A percentile compares a stretch with the other conserved stretches of the same genome.
Evolutionary conservation across 2,329 filamentous ascomycete genomes (phyloP).

Genomic region (Pseudopithomyces maydicus): DNA sequence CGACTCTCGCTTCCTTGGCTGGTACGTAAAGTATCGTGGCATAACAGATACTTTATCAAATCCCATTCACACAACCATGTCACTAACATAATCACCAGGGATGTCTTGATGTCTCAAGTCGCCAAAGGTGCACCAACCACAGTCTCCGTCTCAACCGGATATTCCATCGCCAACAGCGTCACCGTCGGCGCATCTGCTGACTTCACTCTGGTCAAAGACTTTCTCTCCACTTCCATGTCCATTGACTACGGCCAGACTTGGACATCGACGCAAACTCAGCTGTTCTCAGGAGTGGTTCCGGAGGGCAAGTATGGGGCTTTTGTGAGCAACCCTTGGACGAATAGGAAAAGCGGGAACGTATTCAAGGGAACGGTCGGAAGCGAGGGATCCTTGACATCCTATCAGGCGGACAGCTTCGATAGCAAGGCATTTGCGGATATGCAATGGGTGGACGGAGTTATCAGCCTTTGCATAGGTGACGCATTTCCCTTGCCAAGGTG

Average conservation of each 20-base stretch:
- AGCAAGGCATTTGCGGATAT: constrained; percentile 39
- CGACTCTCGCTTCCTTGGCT: constrained; percentile 41
- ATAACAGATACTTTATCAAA: no score
- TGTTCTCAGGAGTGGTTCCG: constrained; percentile 41
- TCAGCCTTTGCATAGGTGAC: constrained; percentile 45
- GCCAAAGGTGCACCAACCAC: constrained; percentile 34
- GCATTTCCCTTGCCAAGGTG: constrained; percentile 46
- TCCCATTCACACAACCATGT: no score
- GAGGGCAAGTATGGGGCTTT: constrained; percentile 46
- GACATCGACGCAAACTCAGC: constrained; percentile 38
- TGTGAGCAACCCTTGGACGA: constrained; percentile 46
- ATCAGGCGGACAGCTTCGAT: constrained; percentile 43
- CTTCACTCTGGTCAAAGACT: constrained; percentile 29
- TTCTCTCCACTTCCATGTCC: constrained; percentile 28
- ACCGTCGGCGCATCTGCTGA: constrained; percentile 22
- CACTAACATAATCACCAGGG: constrained; percentile 9
- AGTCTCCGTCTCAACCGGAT: constrained; percentile 42
- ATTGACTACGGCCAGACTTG: constrained; percentile 39
- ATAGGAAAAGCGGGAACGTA: constrained; percentile 41
- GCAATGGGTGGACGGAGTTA: constrained; percentile 49
- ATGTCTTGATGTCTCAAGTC: constrained; percentile 46
- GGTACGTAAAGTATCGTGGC: constrained; percentile 17
- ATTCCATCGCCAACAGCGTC: constrained; percentile 41
- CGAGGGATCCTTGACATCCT: constrained; percentile 26
- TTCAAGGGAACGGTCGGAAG: constrained; percentile 43